Conservation (phyloP, 805 yeast genomes). For the Nakazawaea ambrosiae region DNA sequence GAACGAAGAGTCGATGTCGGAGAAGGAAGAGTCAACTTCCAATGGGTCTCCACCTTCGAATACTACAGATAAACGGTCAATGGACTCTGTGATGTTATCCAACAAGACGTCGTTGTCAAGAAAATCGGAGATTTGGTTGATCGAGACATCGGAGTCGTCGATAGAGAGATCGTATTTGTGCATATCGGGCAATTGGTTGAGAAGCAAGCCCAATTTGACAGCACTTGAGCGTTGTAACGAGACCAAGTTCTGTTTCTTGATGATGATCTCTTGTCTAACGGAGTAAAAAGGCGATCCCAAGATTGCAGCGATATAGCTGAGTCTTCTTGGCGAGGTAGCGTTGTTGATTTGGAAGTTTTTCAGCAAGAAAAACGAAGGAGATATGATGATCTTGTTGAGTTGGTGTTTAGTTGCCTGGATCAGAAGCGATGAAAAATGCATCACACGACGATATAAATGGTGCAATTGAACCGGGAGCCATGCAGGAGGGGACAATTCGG, state of each 20-base stretch:
- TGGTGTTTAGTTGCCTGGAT: background rate
- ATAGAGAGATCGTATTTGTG: slow-evolving; percentile 6
- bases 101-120: slow-evolving; percentile 1
- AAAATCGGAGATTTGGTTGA: background rate
- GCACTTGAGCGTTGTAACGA: slow-evolving; percentile 24
- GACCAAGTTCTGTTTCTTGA: slow-evolving; percentile 16
- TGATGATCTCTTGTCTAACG: slow-evolving; percentile 21
- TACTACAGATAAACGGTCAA: slow-evolving; percentile 3
- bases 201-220: slow-evolving; percentile 27
- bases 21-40: background rate
- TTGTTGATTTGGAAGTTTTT: slow-evolving; percentile 12
- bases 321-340: slow-evolving; percentile 5
- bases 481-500: slow-evolving; percentile 14
- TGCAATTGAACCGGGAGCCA: slow-evolving; percentile 17
- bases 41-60: slow-evolving; percentile 5
- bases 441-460: background rate
- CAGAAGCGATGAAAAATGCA: slow-evolving; percentile 1
- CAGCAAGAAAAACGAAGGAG: slow-evolving; percentile 22
- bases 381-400: slow-evolving; percentile 6
- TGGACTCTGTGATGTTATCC: slow-evolving; percentile 4
- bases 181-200: slow-evolving; percentile 25
- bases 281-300: slow-evolving; percentile 30
- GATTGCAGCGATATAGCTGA: slow-evolving; percentile 21
- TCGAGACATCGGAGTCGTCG: slow-evolving; percentile 1
- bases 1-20: slow-evolving; percentile 3